Evolutionary conservation across 2,329 filamentous ascomycete genomes (phyloP).

Genomic region (Fusarium kyushuense): DNA sequence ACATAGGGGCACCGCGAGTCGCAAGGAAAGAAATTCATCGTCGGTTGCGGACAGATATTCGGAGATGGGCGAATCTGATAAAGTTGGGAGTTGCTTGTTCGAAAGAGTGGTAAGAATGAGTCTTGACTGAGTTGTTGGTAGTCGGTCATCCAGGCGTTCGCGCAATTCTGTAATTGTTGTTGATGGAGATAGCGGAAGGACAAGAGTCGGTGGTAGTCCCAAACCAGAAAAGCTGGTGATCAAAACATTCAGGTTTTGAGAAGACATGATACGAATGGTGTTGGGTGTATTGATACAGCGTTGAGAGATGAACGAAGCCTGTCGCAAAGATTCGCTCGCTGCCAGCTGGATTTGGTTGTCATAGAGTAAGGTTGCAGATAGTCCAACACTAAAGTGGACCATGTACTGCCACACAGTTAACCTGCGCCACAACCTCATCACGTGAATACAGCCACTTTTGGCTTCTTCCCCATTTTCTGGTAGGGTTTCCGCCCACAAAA

Average conservation of each 20-base stretch:
- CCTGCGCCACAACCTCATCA: conserved; percentile 48
- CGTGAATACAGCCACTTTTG: conserved; percentile 50
- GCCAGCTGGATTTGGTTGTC: conserved; percentile 16
- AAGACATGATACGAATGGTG: conserved; percentile 61
- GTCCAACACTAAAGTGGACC: conserved; percentile 26
- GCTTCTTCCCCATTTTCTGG: conserved; percentile 49
- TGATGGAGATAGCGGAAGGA: conserved; percentile 76
- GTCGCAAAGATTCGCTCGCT: conserved; percentile 26
- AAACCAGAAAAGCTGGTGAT: conserved; percentile 87
- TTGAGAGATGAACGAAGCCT: not conserved
- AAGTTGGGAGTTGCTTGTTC: conserved; percentile 74
- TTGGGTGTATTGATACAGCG: not conserved
- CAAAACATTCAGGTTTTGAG: conserved; percentile 79
- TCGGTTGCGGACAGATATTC: conserved; percentile 67
- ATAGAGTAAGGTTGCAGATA: conserved; percentile 4
- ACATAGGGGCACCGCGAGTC: conserved; percentile 81
- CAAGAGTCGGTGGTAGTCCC: conserved; percentile 83
- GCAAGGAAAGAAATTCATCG: conserved; percentile 83
- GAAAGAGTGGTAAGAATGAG: conserved; percentile 85
- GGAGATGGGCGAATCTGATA: conserved; percentile 67
- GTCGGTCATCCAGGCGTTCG: conserved; percentile 69
- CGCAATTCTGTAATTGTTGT: conserved; percentile 77
- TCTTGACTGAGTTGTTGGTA: conserved; percentile 67
- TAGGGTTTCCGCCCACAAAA: conserved; percentile 62
- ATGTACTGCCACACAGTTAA: conserved; percentile 15